A percentile compares a stretch with the other conserved stretches of the same genome.
phyloP scores from a whole-genome alignment of 2,329 filamentous ascomycete species.

The Alternaria tenuissima region DNA sequence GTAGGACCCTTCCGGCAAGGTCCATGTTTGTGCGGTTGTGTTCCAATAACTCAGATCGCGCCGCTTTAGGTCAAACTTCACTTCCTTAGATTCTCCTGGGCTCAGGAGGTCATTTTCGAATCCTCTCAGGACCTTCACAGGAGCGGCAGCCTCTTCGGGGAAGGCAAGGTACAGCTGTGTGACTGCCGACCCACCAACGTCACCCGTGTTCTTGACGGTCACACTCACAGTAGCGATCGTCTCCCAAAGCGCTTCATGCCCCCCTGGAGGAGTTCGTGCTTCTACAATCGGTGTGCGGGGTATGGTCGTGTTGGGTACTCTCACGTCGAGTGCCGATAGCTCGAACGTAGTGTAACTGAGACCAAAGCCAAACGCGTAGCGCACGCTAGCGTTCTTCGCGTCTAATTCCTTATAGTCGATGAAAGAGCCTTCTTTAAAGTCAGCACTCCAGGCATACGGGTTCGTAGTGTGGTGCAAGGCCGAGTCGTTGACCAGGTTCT shows the following conservation, averaged over 20 bases:
- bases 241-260: slow-evolving; percentile 64
- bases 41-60: not conserved
- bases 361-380: slow-evolving; percentile 25
- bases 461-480: no score
- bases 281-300: no score
- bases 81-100: not conserved
- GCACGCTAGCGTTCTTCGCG: no score
- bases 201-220: slow-evolving; percentile 62
- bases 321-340: slow-evolving; percentile 3
- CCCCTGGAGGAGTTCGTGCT: slow-evolving; percentile 50
- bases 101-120: no score
- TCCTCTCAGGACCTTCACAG: no score
- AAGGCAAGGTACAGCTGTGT: no score
- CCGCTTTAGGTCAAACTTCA: not conserved
- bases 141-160: no score
- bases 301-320: no score
- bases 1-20: not conserved
- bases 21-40: not conserved
- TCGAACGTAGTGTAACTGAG: slow-evolving; percentile 50
- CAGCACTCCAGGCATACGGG: no score
- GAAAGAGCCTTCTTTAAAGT: no score
- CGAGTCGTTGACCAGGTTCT: no score
- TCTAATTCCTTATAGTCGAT: no score
- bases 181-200: slow-evolving; percentile 45
- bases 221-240: slow-evolving; percentile 59